Evolutionary conservation across 2,329 filamentous ascomycete genomes (phyloP), one percentile per base, ranked within the genome.

Genomic region (Nemania diffusa): DNA sequence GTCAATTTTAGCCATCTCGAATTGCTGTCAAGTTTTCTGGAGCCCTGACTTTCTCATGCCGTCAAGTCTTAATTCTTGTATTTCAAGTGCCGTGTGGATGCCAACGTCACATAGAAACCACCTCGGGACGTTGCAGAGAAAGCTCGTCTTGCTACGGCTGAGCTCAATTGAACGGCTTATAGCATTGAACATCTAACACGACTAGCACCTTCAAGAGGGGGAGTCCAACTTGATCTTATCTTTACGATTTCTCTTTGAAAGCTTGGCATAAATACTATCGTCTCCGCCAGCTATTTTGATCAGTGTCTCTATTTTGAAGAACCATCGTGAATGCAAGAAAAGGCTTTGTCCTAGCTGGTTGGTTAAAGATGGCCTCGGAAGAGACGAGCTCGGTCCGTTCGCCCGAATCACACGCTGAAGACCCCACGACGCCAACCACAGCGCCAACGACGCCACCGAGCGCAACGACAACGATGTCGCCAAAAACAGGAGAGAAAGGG

Each of bases 71-170:
- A 57, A 44, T 62, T 63, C 48, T 44, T 67, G 67, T 58, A 58
- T 68, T 65, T 61, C 70, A 72, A 71, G 71, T 71, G 72, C 69
- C 70, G 72, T 67, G 70, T 69, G 65, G 70, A 70, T 67, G 69
- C 57, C 59, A 68, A 69, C 72, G 65, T 48, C 59, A 58, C 50
- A 62, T 32, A 58, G 55, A 44, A 69, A 60, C 34, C 60, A 65
- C 55, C 46, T 62, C 68, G 59, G 57, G 65, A 63, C 48, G 32
- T 60, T 46, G 29, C 42, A 63, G 42, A 59, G 50, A 72, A 55
- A 46, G 44, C 61, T 61, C 65, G 61, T 62, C 63, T 46, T 57
- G 24, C 59, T 56, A 60, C 67, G 27, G 32, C 51, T 24, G n/a
- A 26, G 13, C 51, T 46, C 29, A 57, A 40, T 24, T 17, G 22